A percentile compares a stretch with the other conserved stretches of the same genome.
phyloP scores from a whole-genome alignment of 805 yeast genomes.

The Dipodascus albidus region DNA sequence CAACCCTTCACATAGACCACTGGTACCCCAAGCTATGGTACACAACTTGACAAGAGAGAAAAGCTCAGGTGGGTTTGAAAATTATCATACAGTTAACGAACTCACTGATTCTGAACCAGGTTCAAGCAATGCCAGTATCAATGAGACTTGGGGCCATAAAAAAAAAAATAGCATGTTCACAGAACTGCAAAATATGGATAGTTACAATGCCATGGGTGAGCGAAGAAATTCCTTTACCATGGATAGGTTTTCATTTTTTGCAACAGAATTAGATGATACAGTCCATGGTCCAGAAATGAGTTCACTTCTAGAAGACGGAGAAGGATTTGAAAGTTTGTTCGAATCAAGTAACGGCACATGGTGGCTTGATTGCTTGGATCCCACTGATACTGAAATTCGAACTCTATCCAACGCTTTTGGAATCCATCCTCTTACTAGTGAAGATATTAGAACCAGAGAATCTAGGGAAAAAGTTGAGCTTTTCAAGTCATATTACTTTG shows the following conservation, averaged over 20 bases:
- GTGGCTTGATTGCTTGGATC: slow-evolving; percentile 94
- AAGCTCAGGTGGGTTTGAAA: neutral
- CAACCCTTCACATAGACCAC: slow-evolving; percentile 9
- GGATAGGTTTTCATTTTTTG: slow-evolving; percentile 75
- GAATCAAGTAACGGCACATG: slow-evolving; percentile 66
- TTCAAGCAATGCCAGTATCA: slow-evolving; percentile 5
- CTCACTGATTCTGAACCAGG: neutral
- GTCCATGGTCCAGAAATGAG: slow-evolving; percentile 83
- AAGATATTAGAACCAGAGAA: slow-evolving; percentile 93
- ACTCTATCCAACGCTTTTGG: slow-evolving; percentile 88
- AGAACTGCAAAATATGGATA: slow-evolving; percentile 3
- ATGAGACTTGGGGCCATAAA: slow-evolving; percentile 8
- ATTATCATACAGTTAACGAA: slow-evolving; percentile 4
- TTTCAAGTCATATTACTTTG: slow-evolving; percentile 82
- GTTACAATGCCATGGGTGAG: neutral
- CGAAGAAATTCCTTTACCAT: slow-evolving; percentile 31
- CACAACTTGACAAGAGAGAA: slow-evolving; percentile 1
- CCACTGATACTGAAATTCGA: slow-evolving; percentile 92
- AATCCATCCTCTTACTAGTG: slow-evolving; percentile 95
- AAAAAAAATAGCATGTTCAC: slow-evolving; percentile 7
- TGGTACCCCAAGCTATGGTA: slow-evolving; percentile 11
- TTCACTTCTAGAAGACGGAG: slow-evolving; percentile 48
- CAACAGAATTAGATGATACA: slow-evolving; percentile 74
- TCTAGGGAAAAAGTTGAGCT: slow-evolving; percentile 95
- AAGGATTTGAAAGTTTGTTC: slow-evolving; percentile 58